phyloP scores from a whole-genome alignment of 2,329 filamentous ascomycete species.

The Pseudogymnoascus sp. region DNA sequence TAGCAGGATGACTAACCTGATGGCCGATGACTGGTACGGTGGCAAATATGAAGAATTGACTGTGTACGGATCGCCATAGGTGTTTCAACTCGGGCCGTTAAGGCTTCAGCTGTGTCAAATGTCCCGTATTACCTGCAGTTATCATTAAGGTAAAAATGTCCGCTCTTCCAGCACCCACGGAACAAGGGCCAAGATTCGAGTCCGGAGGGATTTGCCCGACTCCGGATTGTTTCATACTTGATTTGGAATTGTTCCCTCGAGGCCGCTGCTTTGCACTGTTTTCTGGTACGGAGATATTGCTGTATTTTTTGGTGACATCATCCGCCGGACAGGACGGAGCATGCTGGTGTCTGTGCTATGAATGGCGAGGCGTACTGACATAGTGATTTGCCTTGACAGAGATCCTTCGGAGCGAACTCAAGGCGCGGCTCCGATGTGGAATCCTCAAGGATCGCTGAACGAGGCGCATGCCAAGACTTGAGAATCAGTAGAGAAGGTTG shows the following conservation, averaged over 20 bases:
- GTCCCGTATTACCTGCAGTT: neutral
- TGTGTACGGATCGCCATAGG: neutral
- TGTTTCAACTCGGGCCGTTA: constrained; percentile 7
- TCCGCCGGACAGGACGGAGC: too few relatives aligned
- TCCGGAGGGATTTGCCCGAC: neutral
- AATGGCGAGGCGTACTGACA: neutral
- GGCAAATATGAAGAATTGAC: neutral
- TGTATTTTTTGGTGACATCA: neutral
- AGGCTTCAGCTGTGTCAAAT: constrained; percentile 6
- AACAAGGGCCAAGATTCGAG: neutral
- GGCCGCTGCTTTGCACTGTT: neutral
- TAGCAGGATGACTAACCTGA: neutral
- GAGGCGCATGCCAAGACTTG: neutral
- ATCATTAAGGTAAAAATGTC: neutral
- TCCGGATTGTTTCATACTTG: neutral
- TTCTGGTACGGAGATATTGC: neutral
- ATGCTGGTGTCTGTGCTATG: neutral
- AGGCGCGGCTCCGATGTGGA: neutral
- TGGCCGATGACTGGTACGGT: neutral
- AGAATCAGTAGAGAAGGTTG: neutral
- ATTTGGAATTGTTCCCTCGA: neutral
- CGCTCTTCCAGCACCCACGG: neutral
- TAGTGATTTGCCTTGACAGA: neutral
- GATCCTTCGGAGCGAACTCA: neutral
- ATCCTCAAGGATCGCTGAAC: neutral